Conservation (phyloP, 345 rosid species). For the Chamaenerion angustifolium region DNA sequence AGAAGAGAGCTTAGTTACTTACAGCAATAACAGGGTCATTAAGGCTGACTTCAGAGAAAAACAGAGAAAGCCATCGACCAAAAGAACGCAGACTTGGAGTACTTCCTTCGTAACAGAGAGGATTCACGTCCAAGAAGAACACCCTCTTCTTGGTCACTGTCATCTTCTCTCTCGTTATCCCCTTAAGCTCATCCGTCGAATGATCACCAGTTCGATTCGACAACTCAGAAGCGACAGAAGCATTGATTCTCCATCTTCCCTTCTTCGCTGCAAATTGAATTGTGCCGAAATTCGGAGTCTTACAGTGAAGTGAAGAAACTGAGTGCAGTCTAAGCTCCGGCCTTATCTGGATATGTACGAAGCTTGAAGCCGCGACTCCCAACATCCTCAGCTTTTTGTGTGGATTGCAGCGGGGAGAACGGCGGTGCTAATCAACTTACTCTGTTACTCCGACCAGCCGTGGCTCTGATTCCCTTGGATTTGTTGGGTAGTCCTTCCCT, state of each 20-base stretch:
- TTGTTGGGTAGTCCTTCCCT: no score
- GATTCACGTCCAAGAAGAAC: conserved; percentile 80
- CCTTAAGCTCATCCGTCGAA: conserved; percentile 6
- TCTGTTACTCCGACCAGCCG: no score
- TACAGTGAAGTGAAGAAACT: neutral
- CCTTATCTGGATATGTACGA: conserved; percentile 3
- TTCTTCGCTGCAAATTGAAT: neutral
- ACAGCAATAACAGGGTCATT: conserved; percentile 82
- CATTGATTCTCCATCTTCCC: neutral
- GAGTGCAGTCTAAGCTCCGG: neutral
- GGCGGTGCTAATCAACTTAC: no score
- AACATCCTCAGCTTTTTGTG: neutral
- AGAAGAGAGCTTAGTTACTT: conserved; percentile 7
- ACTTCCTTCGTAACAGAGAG: conserved; percentile 73
- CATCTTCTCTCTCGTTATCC: conserved; percentile 7
- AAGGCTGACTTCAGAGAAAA: conserved; percentile 70
- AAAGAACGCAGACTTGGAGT: conserved; percentile 59
- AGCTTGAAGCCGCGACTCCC: conserved; percentile 2
- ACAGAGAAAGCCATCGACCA: conserved; percentile 71
- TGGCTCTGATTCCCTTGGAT: no score
- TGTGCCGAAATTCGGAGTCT: neutral
- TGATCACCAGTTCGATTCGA: conserved; percentile 13
- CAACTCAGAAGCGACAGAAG: neutral
- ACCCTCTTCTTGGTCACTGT: conserved; percentile 43
- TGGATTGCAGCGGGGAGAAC: no score